Percentiles rank a stretch among this genome's conserved stretches.
These are phyloP conservation scores for Penicillium fuscoglaucum DNA, from an alignment of 2,329 filamentous ascomycete species.

Conservation along the genomic window DNA sequence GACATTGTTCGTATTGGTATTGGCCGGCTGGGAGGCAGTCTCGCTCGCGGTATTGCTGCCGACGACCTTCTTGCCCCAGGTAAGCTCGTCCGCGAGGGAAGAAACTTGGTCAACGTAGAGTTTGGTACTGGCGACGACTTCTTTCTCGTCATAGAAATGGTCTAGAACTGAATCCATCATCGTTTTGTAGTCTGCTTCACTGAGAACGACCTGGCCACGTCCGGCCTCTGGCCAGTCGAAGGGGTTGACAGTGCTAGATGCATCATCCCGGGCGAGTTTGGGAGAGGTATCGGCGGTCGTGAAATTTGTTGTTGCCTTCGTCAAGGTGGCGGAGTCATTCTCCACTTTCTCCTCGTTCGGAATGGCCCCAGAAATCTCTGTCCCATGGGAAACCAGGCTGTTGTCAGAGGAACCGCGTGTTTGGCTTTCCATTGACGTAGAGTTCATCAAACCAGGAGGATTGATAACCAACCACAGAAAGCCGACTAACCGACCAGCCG, in stretches of 20 bases:
- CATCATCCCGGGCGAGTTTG: neutral
- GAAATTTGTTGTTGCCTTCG: neutral
- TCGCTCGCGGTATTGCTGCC: conserved; percentile 27
- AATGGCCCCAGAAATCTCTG: neutral
- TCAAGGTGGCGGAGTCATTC: neutral
- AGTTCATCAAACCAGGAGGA: conserved; percentile 53
- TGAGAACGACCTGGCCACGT: conserved; percentile 39
- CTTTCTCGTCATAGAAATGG: conserved; percentile 45
- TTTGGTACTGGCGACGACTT: conserved; percentile 42
- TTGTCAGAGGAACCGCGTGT: conserved; percentile 5
- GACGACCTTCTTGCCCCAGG: conserved; percentile 38
- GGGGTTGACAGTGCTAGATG: conserved; percentile 22
- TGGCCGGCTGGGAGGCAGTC: conserved; percentile 1
- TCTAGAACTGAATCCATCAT: conserved; percentile 43
- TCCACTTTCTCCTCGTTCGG: neutral
- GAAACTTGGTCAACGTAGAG: conserved; percentile 45
- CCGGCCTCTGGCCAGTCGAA: conserved; percentile 39
- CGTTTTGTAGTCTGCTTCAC: conserved; percentile 42
- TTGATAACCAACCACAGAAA: conserved; percentile 90
- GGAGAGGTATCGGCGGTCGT: neutral
- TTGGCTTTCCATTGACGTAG: conserved; percentile 36
- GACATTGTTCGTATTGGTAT: conserved; percentile 25
- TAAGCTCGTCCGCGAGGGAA: conserved; percentile 38
- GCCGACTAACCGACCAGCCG: conserved; percentile 84
- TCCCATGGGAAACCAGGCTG: neutral